phyloP scores from a whole-genome alignment of 2,329 filamentous ascomycete genomes.

The Fusarium pseudoanthophilum region DNA sequence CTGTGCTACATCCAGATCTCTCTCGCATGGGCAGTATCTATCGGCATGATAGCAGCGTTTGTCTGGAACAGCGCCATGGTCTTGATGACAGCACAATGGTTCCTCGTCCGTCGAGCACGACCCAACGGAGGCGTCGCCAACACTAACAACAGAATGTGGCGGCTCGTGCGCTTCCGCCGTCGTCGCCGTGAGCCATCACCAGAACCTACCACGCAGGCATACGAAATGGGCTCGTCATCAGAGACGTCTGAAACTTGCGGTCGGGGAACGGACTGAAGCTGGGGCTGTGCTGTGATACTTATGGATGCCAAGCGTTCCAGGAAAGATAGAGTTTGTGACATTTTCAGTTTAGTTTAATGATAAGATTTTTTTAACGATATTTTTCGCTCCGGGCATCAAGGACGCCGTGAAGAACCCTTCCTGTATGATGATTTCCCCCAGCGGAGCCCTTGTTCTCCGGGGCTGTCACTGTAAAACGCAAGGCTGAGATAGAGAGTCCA shows the following conservation, averaged over 20 bases:
- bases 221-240: slow-evolving; percentile 5
- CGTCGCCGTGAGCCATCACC: background rate
- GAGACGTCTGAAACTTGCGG: background rate
- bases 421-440: background rate
- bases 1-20: slow-evolving; percentile 14
- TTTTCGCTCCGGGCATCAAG: background rate
- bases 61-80: slow-evolving; percentile 23
- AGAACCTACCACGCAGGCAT: background rate
- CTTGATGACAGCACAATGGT: slow-evolving; percentile 19
- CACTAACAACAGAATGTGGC: slow-evolving; percentile 9
- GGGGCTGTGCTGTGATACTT: background rate
- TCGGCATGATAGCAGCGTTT: slow-evolving; percentile 16
- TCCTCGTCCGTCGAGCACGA: slow-evolving; percentile 8
- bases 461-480: background rate
- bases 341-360: background rate
- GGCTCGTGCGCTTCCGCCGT: background rate
- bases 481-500: background rate
- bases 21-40: slow-evolving; percentile 1
- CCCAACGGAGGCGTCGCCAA: background rate
- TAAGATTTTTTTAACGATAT: too few relatives aligned
- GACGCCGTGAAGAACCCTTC: background rate
- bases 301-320: background rate
- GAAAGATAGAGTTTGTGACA: background rate
- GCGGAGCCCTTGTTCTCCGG: background rate
- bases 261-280: background rate